Base-by-base conservation (phyloP, 2,329 filamentous ascomycete species). In the Alternaria triticimaculans region DNA sequence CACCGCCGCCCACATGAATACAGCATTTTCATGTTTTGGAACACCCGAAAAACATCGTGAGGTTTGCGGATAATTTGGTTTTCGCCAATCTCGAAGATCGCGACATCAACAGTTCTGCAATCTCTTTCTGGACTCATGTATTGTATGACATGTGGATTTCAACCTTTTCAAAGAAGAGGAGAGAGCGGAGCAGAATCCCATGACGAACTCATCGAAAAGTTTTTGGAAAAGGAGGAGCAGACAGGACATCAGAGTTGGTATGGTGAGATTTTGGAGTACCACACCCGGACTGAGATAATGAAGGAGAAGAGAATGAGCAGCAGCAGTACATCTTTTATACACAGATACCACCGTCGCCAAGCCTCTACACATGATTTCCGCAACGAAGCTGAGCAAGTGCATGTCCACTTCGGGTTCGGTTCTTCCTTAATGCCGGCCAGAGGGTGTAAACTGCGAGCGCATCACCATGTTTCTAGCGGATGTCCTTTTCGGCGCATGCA, bases 91-190 rank as follows among this genome's bases (percentile, higher is more conserved):
- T 41, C 37, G n/a, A 41, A 18, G 37, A 41, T 41, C 2, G 33
- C 33, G 3, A 41, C 33, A 41, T n/a, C 0, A 37, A 2, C 2
- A 2, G 1, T 4, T 1, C 14, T 0, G 1, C 1, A 1, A 37
- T n/a, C 0, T 37, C 33, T n/a, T 37, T 37, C 15, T 15, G 33
- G 33, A 37, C 14, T 2, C 33, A 37, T 37, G 33, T 37, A 8
- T 6, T 2, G 2, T 33, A 33, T 4, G 12, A 1, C 2, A 3
- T 6, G 30, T 37, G 30, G 6, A 2, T 37, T 37, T 37, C 0
- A 9, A 15, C n/a, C 0, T 37, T 37, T 37, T 7, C 12, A 33
- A 12, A 33, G 30, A 37, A 9, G 30, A 37, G 30, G 12, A 37
- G 3, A 37, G 30, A 33, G 30, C 3, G 33, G 33, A 37, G 33